phyloP scores from a whole-genome alignment of 768 basidiomycete species.

The Megacollybia marginata region DNA sequence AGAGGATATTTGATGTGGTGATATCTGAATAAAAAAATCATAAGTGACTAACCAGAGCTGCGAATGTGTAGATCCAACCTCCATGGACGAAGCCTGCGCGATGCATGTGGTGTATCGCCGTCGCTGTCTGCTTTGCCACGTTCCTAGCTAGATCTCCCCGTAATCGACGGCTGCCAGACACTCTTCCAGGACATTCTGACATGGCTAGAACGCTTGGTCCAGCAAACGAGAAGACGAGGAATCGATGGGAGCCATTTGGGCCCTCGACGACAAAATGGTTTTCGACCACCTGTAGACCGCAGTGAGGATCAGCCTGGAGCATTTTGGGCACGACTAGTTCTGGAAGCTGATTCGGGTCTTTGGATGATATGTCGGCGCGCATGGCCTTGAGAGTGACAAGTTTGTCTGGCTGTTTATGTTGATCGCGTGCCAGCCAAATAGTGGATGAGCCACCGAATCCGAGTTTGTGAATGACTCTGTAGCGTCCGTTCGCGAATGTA shows the following conservation, averaged over 20 bases:
- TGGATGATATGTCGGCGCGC: slow-evolving; percentile 23
- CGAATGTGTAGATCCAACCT: too few species aligned
- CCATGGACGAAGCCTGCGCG: too few species aligned
- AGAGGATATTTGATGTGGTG: too few species aligned
- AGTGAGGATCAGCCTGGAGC: slow-evolving; percentile 19
- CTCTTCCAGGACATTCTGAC: too few species aligned
- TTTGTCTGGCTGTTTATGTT: slow-evolving; percentile 9
- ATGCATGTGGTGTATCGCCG: too few species aligned
- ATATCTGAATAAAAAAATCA: too few species aligned
- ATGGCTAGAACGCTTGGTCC: too few species aligned
- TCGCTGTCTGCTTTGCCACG: too few species aligned
- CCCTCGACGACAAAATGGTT: slow-evolving; percentile 39
- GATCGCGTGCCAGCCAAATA: slow-evolving; percentile 29
- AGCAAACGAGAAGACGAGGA: slow-evolving; percentile 38
- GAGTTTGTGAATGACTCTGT: slow-evolving; percentile 40
- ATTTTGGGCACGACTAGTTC: slow-evolving; percentile 26
- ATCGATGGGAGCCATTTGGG: slow-evolving; percentile 45
- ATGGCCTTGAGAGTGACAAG: slow-evolving; percentile 28
- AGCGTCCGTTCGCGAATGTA: slow-evolving; percentile 36
- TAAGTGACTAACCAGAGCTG: too few species aligned
- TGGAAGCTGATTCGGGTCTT: slow-evolving; percentile 13
- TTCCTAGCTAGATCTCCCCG: too few species aligned
- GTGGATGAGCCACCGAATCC: slow-evolving; percentile 36
- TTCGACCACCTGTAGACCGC: slow-evolving; percentile 19
- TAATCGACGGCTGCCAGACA: too few species aligned